A percentile compares a stretch with the other conserved stretches of the same genome.
Conservation (phyloP, 2,329 filamentous ascomycete species). For the Colletotrichum horii region DNA sequence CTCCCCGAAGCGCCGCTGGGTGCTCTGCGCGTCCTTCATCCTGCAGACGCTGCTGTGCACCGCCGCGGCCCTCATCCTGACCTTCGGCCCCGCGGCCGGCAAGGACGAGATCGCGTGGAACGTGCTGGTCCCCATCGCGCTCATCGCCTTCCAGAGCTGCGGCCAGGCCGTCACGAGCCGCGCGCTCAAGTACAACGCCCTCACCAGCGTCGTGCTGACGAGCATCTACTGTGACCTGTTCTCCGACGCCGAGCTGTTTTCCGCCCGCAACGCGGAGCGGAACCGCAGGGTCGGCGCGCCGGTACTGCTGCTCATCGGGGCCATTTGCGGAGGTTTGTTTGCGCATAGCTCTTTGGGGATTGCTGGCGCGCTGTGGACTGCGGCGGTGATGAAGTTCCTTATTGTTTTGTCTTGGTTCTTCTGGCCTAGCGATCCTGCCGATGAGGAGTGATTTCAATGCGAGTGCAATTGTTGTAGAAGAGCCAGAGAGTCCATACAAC, state of each 20-base stretch:
- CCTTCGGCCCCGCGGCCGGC: constrained; percentile 45
- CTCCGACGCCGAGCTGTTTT: constrained; percentile 62
- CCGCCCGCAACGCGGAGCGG: constrained; percentile 49
- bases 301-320: constrained; percentile 52
- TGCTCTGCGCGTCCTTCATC: constrained; percentile 64
- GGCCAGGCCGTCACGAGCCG: constrained; percentile 80
- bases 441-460: constrained; percentile 27
- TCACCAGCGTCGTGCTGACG: constrained; percentile 81
- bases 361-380: constrained; percentile 64
- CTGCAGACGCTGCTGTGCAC: constrained; percentile 56
- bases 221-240: constrained; percentile 84
- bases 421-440: constrained; percentile 57
- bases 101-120: constrained; percentile 58
- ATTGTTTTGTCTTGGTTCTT: constrained; percentile 64
- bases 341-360: constrained; percentile 53
- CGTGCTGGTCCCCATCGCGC: constrained; percentile 69
- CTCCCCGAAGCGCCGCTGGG: constrained; percentile 67
- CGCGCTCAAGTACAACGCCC: constrained; percentile 69
- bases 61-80: constrained; percentile 47
- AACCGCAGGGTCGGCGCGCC: constrained; percentile 58
- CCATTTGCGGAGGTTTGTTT: constrained; percentile 55
- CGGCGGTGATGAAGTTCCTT: constrained; percentile 57
- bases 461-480: background rate
- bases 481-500: background rate
- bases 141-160: constrained; percentile 78